Evolutionary conservation across 2,329 filamentous ascomycete species (phyloP), one percentile per base, ranked within the genome.

Genomic region (Nemania sp.): DNA sequence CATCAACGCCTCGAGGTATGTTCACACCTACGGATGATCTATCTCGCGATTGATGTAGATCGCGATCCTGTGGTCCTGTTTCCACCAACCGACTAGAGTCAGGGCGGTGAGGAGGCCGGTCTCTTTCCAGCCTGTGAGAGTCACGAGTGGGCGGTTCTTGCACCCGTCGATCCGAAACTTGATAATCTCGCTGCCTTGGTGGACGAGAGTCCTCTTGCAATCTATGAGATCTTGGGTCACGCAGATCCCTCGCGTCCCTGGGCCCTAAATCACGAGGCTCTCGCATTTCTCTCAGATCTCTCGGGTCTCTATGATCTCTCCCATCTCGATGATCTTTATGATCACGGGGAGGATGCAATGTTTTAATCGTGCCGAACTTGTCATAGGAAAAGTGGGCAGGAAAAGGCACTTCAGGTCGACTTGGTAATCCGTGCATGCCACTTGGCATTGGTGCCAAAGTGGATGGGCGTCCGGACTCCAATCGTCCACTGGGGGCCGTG

Each of bases 321-420:
- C 43, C 31, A 40, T 75, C 74, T 34, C 73, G 67, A 23, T 65
- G 49, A 14, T 69, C 65, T 54, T 69, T 64, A 23, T 64, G 57
- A 28, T 70, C 65, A 49, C 70, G 59, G 50, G 62, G 17, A 51
- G 62, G 17, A 51, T 68, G 70, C n/a, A 60, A 44, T 57, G 66
- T 60, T 14, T 75, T 73, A 15, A 72, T 67, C 51, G 75, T 75
- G 9, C 66, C 68, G 54, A 75, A 78, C 28, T 78, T 73, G 45
- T 79, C 78, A 20, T 77, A 72, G 8, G 71, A 70, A 49, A 75
- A 76, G 56, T 77, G 76, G 2, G 75, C 74, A 0, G 77, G 77
- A 40, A 81, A 77, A 6, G 80, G 81, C 9, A 82, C 76, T 58
- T 86, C 82, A 14, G 83, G 83, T 49, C 82, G 76, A 49, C 72